These are phyloP conservation scores for Micractinium conductrix DNA, from an alignment of 139 green algal species.

Conservation along the genomic window DNA sequence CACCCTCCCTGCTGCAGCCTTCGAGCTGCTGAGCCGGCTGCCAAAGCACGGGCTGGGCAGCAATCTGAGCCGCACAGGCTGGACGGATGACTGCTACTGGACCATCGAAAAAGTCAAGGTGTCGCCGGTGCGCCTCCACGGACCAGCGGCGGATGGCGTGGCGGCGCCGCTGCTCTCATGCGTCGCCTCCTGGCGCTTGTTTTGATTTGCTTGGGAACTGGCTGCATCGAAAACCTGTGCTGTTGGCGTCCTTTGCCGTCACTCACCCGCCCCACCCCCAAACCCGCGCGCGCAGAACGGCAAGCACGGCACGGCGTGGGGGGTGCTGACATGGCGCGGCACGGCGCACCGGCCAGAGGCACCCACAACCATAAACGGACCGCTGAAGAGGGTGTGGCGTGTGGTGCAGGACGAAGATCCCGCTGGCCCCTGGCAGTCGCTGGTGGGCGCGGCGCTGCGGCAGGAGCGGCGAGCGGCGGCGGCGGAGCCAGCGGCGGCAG, in stretches of 20 bases:
- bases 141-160: neutral
- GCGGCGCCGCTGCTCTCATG: no score
- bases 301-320: constrained; percentile 51
- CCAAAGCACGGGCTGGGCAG: constrained; percentile 24
- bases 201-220: no score
- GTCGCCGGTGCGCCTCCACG: constrained; percentile 6
- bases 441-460: constrained; percentile 2
- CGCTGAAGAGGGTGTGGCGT: constrained; percentile 55
- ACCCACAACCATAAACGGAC: constrained; percentile 31
- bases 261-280: no score
- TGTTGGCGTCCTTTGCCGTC: no score
- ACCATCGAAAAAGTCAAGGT: constrained; percentile 29
- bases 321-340: constrained; percentile 54
- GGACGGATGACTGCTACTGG: constrained; percentile 40
- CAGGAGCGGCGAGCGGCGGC: neutral
- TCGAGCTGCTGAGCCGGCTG: constrained; percentile 28
- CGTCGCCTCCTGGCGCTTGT: no score
- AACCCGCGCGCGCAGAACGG: constrained; percentile 50
- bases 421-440: constrained; percentile 25
- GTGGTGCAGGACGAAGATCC: neutral
- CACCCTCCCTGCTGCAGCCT: constrained; percentile 1
- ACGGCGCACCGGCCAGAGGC: constrained; percentile 14
- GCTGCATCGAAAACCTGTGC: no score
- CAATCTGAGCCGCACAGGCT: constrained; percentile 28
- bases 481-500: neutral